Conservation (phyloP, 177 flowering plant genomes). For the Vitis hybrid region DNA sequence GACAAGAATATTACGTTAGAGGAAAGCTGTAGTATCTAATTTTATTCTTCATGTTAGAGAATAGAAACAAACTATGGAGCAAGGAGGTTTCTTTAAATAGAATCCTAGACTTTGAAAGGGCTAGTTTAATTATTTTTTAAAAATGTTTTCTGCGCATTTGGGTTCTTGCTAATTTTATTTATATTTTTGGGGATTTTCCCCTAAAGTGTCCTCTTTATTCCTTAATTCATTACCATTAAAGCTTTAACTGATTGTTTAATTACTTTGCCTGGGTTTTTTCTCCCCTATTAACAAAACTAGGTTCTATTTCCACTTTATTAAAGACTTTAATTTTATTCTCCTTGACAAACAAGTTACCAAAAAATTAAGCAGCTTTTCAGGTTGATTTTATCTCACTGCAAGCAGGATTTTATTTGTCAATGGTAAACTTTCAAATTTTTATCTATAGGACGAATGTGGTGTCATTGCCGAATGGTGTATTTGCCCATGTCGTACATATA, state of each 20-base stretch:
- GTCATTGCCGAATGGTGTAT: conserved; percentile 45
- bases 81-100: not conserved
- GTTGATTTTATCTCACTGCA: not conserved
- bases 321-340: not conserved
- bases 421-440: not conserved
- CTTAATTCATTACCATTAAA: too few species aligned
- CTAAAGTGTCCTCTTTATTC: too few species aligned
- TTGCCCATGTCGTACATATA: conserved; percentile 53
- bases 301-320: not conserved
- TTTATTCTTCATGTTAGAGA: not conserved
- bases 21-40: not conserved
- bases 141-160: not conserved
- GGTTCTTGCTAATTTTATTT: not conserved
- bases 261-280: too few species aligned
- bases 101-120: not conserved
- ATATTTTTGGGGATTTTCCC: too few species aligned
- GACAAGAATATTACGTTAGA: not conserved
- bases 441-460: conserved; percentile 42
- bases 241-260: too few species aligned
- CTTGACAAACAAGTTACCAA: not conserved
- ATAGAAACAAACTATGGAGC: not conserved
- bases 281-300: too few species aligned
- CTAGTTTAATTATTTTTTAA: not conserved
- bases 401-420: not conserved
- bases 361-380: not conserved